A percentile compares a stretch with the other conserved stretches of the same genome.
phyloP scores from a whole-genome alignment of 2,329 filamentous ascomycete genomes.

The Claviceps sp. region DNA sequence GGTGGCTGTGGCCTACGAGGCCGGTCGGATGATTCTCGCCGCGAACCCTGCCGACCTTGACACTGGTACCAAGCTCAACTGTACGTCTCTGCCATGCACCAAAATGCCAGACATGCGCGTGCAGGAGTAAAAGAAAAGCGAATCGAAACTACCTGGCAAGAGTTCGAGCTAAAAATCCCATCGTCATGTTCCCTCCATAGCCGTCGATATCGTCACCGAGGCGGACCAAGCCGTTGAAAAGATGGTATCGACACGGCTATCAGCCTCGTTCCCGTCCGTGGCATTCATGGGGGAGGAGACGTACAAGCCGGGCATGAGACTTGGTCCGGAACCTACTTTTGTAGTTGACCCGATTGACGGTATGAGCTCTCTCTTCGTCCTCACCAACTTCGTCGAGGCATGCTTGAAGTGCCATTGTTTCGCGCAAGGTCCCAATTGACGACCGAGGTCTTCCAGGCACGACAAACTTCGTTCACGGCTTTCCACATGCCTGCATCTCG shows the following conservation, averaged over 20 bases:
- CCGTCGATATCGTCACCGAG: conserved; percentile 56
- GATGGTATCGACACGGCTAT: conserved; percentile 42
- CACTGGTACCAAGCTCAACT: conserved; percentile 51
- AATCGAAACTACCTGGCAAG: neutral
- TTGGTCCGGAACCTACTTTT: conserved; percentile 59
- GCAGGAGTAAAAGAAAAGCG: neutral
- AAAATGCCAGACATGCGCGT: too few species aligned
- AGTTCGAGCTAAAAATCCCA: neutral
- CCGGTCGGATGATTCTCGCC: conserved; percentile 49
- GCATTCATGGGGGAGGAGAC: conserved; percentile 67
- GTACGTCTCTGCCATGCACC: conserved; percentile 23
- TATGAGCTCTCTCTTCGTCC: conserved; percentile 1
- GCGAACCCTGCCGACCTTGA: conserved; percentile 46
- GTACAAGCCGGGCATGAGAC: conserved; percentile 49
- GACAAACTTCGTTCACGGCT: conserved; percentile 68
- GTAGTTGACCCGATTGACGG: conserved; percentile 75
- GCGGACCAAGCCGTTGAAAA: conserved; percentile 52
- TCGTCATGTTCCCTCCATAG: conserved; percentile 21
- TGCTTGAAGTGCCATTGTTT: too few species aligned
- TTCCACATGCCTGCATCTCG: conserved; percentile 63
- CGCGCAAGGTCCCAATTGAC: too few species aligned
- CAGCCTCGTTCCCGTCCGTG: conserved; percentile 38
- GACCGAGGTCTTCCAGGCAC: conserved; percentile 25
- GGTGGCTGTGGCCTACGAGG: conserved; percentile 45
- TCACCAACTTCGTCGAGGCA: neutral